Conservation (phyloP, 805 yeast genomes). For the Scheffersomyces lignosus region DNA sequence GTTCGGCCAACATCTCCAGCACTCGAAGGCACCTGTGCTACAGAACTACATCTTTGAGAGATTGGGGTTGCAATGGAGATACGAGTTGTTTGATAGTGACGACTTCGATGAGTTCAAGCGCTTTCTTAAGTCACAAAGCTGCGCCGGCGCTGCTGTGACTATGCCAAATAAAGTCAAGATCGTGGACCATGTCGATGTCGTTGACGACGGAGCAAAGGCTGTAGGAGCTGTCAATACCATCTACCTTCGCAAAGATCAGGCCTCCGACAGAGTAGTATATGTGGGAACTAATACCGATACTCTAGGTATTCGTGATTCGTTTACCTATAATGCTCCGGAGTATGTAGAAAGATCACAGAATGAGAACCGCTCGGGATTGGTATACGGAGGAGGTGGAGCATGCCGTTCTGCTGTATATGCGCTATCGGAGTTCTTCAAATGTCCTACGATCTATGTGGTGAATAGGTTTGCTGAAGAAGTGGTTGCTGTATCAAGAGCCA, state of each 20-base stretch:
- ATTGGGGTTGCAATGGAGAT: constrained; percentile 23
- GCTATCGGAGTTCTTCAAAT: constrained; percentile 22
- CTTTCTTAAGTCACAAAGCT: constrained; percentile 6
- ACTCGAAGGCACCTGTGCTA: constrained; percentile 27
- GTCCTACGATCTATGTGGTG: constrained; percentile 26
- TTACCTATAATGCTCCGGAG: constrained; percentile 13
- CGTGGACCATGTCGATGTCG: constrained; percentile 23
- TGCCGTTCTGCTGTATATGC: constrained; percentile 33
- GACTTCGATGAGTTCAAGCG: constrained; percentile 18
- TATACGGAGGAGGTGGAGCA: constrained; percentile 38
- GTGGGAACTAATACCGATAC: constrained; percentile 37
- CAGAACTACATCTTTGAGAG: constrained; percentile 24
- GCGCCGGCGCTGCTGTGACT: constrained; percentile 31
- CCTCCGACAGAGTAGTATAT: constrained; percentile 9
- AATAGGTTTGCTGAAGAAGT: constrained; percentile 30
- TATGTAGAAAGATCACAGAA: constrained; percentile 7
- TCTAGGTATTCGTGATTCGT: constrained; percentile 29
- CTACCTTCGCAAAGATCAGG: constrained; percentile 19
- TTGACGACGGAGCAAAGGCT: constrained; percentile 27
- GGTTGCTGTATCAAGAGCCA: constrained; percentile 14
- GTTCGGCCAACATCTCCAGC: constrained; percentile 23
- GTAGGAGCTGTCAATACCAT: constrained; percentile 37
- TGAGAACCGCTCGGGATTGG: constrained; percentile 23
- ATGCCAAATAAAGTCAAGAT: constrained; percentile 32
- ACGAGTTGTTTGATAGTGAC: constrained; percentile 21